phyloP scores from a whole-genome alignment of 805 yeast genomes.

The Clavispora asparagi region DNA sequence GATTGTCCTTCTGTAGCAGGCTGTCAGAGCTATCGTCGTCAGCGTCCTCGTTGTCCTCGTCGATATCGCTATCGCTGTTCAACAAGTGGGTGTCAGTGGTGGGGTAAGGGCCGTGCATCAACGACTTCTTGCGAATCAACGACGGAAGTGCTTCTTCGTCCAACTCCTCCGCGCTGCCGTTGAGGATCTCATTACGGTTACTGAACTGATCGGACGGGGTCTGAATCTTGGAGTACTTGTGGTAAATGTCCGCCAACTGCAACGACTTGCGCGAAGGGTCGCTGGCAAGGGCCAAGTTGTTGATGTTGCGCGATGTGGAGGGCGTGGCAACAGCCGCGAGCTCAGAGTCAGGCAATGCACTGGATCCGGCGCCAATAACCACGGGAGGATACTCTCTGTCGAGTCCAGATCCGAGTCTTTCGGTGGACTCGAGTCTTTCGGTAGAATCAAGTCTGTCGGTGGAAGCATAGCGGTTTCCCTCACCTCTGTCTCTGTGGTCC shows the following conservation, averaged over 20 bases:
- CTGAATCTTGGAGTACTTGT: conserved; percentile 34
- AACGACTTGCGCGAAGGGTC: conserved; percentile 25
- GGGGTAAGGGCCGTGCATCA: conserved; percentile 30
- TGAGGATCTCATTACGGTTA: conserved; percentile 31
- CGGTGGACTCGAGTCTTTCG: neutral
- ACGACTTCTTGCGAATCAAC: conserved; percentile 23
- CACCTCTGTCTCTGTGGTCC: neutral
- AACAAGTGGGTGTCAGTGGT: conserved; percentile 33
- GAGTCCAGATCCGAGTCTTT: too few relatives aligned
- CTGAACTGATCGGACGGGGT: conserved; percentile 38
- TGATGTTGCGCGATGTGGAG: conserved; percentile 14
- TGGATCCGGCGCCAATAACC: neutral
- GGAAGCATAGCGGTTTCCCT: too few relatives aligned
- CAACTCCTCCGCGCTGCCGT: conserved; percentile 32
- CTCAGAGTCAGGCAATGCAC: neutral
- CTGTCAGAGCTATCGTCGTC: conserved; percentile 13
- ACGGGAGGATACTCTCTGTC: neutral
- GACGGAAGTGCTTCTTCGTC: conserved; percentile 32
- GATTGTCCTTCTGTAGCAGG: neutral
- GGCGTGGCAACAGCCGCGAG: neutral
- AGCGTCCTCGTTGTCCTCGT: conserved; percentile 18
- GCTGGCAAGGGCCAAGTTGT: conserved; percentile 24
- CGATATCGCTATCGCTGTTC: conserved; percentile 26
- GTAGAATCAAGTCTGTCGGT: neutral
- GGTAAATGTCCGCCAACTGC: conserved; percentile 40